Evolutionary conservation across 257 asterid species (phyloP).

Genomic region (Rehmannia glutinosa): DNA sequence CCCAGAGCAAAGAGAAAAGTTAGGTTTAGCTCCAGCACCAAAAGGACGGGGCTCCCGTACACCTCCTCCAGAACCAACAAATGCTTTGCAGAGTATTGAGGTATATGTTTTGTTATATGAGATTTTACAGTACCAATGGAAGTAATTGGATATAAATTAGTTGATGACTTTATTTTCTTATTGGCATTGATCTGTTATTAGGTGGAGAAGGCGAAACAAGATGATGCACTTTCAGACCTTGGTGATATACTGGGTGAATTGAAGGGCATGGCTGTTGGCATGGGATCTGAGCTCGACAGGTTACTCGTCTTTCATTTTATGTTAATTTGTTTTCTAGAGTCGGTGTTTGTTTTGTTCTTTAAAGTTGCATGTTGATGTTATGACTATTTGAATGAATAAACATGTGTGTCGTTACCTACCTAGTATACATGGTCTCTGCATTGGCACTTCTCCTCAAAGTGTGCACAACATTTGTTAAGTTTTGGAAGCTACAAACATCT

Average conservation of each 20-base stretch:
- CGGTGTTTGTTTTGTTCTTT: too few species aligned
- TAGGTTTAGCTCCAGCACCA: constrained; percentile 47
- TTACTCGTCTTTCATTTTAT: constrained; percentile 5
- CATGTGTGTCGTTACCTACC: too few species aligned
- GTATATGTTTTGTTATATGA: constrained; percentile 29
- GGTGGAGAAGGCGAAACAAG: constrained; percentile 88
- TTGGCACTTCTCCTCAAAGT: too few species aligned
- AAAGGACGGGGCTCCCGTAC: constrained; percentile 49
- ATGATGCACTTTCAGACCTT: constrained; percentile 69
- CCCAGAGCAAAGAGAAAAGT: constrained; percentile 61
- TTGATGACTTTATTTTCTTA: not conserved
- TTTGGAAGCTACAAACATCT: too few species aligned
- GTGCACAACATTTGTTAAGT: too few species aligned
- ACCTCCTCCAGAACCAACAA: constrained; percentile 71
- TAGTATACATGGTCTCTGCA: too few species aligned
- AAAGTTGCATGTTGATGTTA: too few species aligned
- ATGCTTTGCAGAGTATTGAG: constrained; percentile 77
- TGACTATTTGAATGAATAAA: too few species aligned
- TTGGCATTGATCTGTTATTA: constrained; percentile 14
- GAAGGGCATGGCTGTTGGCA: constrained; percentile 87
- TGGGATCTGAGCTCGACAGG: constrained; percentile 84
- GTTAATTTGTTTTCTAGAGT: not conserved
- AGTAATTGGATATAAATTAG: too few species aligned
- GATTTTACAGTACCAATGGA: not conserved
- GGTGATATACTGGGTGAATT: constrained; percentile 73